Conservation (phyloP, 2,329 filamentous ascomycete genomes). For the Cryphonectria nitschkei region DNA sequence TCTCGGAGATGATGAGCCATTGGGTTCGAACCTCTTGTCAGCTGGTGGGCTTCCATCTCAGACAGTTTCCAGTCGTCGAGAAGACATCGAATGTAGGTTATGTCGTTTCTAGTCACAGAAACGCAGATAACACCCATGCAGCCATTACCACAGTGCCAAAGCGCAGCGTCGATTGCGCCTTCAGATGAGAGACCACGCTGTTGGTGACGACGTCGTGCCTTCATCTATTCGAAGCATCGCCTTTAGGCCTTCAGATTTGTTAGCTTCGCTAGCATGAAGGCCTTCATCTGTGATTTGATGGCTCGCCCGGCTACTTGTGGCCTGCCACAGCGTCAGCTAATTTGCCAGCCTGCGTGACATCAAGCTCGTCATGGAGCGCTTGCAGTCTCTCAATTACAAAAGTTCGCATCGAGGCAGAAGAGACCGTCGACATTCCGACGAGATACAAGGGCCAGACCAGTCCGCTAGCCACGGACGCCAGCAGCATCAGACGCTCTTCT, state of each 20-base stretch:
- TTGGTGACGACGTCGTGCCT: not conserved
- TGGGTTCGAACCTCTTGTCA: not conserved
- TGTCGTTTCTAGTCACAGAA: not conserved
- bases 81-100: not conserved
- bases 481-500: constrained; percentile 51
- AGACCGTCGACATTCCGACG: constrained; percentile 52
- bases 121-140: not conserved
- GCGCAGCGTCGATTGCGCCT: not conserved
- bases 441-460: constrained; percentile 56
- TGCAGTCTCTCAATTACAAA: constrained; percentile 51
- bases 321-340: constrained; percentile 48
- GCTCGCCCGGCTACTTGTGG: constrained; percentile 33
- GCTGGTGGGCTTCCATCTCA: not conserved
- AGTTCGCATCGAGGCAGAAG: constrained; percentile 44
- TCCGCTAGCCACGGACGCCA: constrained; percentile 52
- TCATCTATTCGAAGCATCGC: not conserved
- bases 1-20: not conserved
- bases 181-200: not conserved
- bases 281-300: not conserved
- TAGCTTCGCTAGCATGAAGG: not conserved
- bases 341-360: constrained; percentile 48
- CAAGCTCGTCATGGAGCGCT: constrained; percentile 50
- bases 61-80: not conserved
- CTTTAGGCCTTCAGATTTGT: not conserved
- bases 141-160: not conserved